These are phyloP conservation scores for Hypoxylon intermedium DNA, from an alignment of 495 filamentous ascomycete genomes.

Conservation along the genomic window DNA sequence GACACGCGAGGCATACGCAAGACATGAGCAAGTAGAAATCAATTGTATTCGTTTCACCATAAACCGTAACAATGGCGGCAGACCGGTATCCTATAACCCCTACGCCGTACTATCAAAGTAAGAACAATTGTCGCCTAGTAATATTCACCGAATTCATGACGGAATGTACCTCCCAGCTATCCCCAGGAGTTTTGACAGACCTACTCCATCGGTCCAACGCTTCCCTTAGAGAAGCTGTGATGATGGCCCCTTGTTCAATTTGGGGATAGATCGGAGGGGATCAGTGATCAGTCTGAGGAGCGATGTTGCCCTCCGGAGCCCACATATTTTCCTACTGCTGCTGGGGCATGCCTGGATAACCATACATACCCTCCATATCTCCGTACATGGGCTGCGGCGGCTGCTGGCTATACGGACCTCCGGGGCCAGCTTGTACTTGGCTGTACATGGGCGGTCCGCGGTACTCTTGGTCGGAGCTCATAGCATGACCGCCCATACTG, in stretches of 20 bases:
- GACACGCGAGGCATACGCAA: no score
- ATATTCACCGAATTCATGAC: slow-evolving; percentile 27
- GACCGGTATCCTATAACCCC: slow-evolving; percentile 23
- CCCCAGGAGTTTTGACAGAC: no score
- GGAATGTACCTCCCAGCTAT: slow-evolving; percentile 23
- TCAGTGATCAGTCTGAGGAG: neutral
- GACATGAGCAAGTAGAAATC: slow-evolving; percentile 10
- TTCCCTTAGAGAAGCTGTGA: no score
- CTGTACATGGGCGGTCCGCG: slow-evolving; percentile 82
- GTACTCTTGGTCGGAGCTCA: slow-evolving; percentile 78
- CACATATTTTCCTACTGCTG: slow-evolving; percentile 63
- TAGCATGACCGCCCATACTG: slow-evolving; percentile 63
- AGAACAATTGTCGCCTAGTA: slow-evolving; percentile 24
- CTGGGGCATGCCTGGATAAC: slow-evolving; percentile 77
- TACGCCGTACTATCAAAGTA: slow-evolving; percentile 35
- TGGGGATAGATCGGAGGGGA: no score
- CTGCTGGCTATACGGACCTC: slow-evolving; percentile 74
- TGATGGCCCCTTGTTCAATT: neutral
- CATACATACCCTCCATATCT: slow-evolving; percentile 84
- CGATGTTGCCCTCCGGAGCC: neutral
- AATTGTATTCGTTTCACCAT: slow-evolving; percentile 30
- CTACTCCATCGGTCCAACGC: no score
- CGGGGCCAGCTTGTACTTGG: slow-evolving; percentile 74
- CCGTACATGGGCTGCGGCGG: slow-evolving; percentile 73
- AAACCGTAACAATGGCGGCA: neutral